phyloP scores from a whole-genome alignment of 192 early-diverging fungal species.

The Backusella circina region DNA sequence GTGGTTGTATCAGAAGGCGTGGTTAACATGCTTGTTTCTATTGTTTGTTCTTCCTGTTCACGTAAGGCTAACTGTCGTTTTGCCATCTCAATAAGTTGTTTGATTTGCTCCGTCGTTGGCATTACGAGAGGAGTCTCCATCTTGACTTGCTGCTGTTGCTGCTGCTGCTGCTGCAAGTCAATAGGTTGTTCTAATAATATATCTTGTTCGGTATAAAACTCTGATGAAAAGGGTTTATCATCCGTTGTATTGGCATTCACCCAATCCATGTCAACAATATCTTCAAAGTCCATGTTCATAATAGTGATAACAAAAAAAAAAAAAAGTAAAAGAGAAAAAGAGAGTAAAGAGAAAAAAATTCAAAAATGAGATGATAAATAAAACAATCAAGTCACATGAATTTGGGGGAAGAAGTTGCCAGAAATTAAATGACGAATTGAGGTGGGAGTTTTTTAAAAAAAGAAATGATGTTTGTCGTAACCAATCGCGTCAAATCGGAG shows the following conservation, averaged over 20 bases:
- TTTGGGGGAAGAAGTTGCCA: slow-evolving; percentile 8
- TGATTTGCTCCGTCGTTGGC: slow-evolving; percentile 34
- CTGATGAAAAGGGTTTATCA: background rate
- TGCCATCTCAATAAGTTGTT: slow-evolving; percentile 32
- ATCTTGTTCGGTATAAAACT: background rate
- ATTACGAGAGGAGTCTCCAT: slow-evolving; percentile 4
- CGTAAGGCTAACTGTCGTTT: slow-evolving; percentile 31
- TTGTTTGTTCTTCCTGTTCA: slow-evolving; percentile 18
- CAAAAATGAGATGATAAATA: slow-evolving; percentile 2
- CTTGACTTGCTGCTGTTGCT: background rate
- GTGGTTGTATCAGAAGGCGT: background rate
- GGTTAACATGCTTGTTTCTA: background rate
- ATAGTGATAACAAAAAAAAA: background rate
- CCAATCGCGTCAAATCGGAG: background rate
- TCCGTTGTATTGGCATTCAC: slow-evolving; percentile 5
- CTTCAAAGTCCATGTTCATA: slow-evolving; percentile 17
- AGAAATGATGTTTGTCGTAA: background rate
- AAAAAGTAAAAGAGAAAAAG: background rate
- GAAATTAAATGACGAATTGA: background rate
- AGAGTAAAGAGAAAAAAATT: background rate
- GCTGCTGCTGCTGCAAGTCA: background rate
- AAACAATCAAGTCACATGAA: slow-evolving; percentile 7
- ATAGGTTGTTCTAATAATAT: slow-evolving; percentile 1
- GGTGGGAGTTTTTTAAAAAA: background rate
- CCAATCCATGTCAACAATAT: slow-evolving; percentile 24